Evolutionary conservation across 805 yeast genomes (phyloP), one percentile per base, ranked within the genome.

Genomic region (Starmera pachycereana): DNA sequence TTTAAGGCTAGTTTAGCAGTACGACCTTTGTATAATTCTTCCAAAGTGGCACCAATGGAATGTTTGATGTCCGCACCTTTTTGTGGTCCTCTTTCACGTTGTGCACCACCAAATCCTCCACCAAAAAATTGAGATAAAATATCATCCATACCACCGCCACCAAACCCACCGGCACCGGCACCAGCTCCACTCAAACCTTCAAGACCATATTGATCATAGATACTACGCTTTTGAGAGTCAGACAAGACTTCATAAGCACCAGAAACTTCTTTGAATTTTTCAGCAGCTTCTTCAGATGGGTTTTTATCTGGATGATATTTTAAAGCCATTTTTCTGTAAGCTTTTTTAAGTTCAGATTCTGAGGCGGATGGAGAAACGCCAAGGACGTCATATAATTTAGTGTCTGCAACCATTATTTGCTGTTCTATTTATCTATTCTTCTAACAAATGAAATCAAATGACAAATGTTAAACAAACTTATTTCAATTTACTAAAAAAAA

Each of bases 21-120:
- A 69, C 89, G 84, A 48, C 99, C 98, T 65, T 81, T 84, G 75
- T 78, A 92, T 46, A 92, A 71, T 61, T 92, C 97, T 65, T 90
- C 97, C 54, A 92, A 72, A 36, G 95, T 72, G 52, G 92, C 94
- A 40, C 75, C 62, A 55, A 92, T 74, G 38, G 86, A 74, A 64
- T 92, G 97, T 58, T 80, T 87, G 64, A 92, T 89, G 62, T 92
- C 97, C 58, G 78, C 78, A 56, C 96, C 95, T 61, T 78, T 78
- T 55, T 78, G 73, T 43, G 97, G 97, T 40, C 96, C 95, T 53
- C 81, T 72, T 44, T 80, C 76, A 34, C 74, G 77, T 30, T 74
- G 75, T 39, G 76, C 79, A 44, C 73, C 78, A 39, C 77, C 78
- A 57, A 63, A 62, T 49, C 89, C 89, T 47, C 88, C 89, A 51